Base-by-base conservation (phyloP, 2,329 filamentous ascomycete genomes). In the Exserohilum turcica region DNA sequence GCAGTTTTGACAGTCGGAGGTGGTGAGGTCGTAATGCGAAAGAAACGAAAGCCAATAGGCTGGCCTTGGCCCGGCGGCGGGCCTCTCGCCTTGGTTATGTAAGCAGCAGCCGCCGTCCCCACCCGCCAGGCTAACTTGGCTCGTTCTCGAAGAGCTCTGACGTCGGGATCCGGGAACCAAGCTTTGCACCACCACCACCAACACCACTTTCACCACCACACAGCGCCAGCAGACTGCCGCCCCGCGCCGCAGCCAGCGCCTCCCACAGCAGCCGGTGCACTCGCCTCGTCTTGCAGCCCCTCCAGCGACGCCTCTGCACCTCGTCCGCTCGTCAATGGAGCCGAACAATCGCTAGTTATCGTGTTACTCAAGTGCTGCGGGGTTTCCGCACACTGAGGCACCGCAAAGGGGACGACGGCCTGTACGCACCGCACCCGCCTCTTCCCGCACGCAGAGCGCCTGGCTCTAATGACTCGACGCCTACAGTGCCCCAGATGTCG, bases 331-430 rank as follows among this genome's bases (percentile, higher is more conserved):
- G 72, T 74, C 72, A 72, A 76, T 76, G 74, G 74, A 75, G 72
- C 65, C 63, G 61, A 61, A 72, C 67, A 73, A 74, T 61, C 68
- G 73, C 66, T 76, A 76, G 70, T 65, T 63, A 68, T 68, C 64
- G 70, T 71, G 67, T 72, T 61, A 71, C 71, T 69, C 68, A 59
- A 71, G 73, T 75, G 74, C 73, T 76, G 74, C 74, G 74, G 73
- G 73, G 73, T 59, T 70, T 73, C 71, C 72, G 73, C 73, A 69
- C 73, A 74, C 72, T 73, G 71, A 72, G 71, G 68, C 71, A 66
- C 67, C 56, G 52, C 56, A 59, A 55, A 65, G 70, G 70, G 71
- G 71, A 73, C 70, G 70, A 73, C 71, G 71, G 71, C 67, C 64
- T 67, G 72, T 73, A 74, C 47, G 71, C 57, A 48, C 27, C 31